Conservation (phyloP, 1,284 basidiomycete genomes). For the Trichosporon sp. region DNA sequence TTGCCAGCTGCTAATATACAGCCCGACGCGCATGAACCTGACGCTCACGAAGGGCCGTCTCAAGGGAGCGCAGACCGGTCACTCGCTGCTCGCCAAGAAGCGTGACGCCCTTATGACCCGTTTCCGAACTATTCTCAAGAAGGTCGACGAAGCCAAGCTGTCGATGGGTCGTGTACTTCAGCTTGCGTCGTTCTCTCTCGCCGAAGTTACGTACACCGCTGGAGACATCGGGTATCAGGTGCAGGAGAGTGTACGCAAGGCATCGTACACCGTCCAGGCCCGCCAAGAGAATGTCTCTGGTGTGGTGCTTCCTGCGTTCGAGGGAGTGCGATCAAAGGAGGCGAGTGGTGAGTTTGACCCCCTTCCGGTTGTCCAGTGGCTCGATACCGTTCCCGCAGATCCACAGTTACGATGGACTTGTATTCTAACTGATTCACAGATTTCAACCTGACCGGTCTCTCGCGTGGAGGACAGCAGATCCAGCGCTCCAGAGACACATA, state of each 20-base stretch:
- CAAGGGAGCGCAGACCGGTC: slow-evolving; percentile 95
- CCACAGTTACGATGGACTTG: background rate
- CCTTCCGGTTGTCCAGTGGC: too few relatives aligned
- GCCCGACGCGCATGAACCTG: slow-evolving; percentile 86
- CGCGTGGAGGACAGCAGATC: slow-evolving; percentile 94
- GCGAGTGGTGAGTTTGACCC: slow-evolving; percentile 61
- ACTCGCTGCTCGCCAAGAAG: slow-evolving; percentile 95
- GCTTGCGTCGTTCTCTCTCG: slow-evolving; percentile 94
- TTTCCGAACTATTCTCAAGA: slow-evolving; percentile 80
- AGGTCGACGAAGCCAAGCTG: slow-evolving; percentile 96
- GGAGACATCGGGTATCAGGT: slow-evolving; percentile 94
- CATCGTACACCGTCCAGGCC: slow-evolving; percentile 86
- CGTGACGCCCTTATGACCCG: slow-evolving; percentile 89
- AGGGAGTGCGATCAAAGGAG: slow-evolving; percentile 68
- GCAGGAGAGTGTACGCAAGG: slow-evolving; percentile 62
- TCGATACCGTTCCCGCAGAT: too few relatives aligned
- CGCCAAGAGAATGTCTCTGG: slow-evolving; percentile 99
- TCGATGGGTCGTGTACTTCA: slow-evolving; percentile 99
- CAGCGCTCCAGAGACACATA: slow-evolving; percentile 90
- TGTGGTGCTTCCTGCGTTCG: slow-evolving; percentile 93
- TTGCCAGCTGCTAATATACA: slow-evolving; percentile 13
- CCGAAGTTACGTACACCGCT: slow-evolving; percentile 95
- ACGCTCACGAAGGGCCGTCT: slow-evolving; percentile 88
- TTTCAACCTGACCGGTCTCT: slow-evolving; percentile 95
- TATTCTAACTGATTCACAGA: slow-evolving; percentile 54